A percentile compares a stretch with the other conserved stretches of the same genome.
These are phyloP conservation scores for Globisporangium polare DNA, from an alignment of 352 stramenopile species.

Conservation along the genomic window DNA sequence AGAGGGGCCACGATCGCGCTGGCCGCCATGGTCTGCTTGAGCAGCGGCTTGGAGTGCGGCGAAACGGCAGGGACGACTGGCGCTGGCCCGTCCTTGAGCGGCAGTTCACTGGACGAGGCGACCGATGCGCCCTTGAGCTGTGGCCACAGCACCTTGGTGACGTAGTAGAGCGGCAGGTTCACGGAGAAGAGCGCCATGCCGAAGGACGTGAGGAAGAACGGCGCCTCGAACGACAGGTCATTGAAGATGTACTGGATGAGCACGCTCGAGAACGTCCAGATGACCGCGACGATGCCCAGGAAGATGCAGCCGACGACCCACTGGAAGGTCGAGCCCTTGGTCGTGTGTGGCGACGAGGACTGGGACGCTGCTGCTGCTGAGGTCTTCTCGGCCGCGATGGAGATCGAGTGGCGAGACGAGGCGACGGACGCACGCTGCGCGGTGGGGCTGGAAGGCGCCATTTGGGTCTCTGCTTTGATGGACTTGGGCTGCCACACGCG, in stretches of 20 bases:
- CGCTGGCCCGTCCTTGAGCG: conserved; percentile 20
- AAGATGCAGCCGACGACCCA: conserved; percentile 65
- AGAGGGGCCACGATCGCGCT: conserved; percentile 85
- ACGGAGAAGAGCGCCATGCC: conserved; percentile 73
- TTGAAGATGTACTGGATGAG: conserved; percentile 87
- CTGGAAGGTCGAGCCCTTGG: conserved; percentile 37
- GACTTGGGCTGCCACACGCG: background rate
- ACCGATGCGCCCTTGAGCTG: conserved; percentile 6
- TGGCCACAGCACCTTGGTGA: conserved; percentile 39
- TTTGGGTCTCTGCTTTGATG: background rate
- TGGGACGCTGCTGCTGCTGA: background rate
- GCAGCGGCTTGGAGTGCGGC: conserved; percentile 10
- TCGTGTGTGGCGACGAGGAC: background rate
- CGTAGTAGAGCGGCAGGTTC: conserved; percentile 70
- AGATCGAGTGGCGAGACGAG: conserved; percentile 7
- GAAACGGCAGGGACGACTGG: conserved; percentile 5
- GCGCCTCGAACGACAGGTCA: conserved; percentile 71
- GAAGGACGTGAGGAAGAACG: conserved; percentile 86
- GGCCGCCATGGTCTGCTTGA: conserved; percentile 23
- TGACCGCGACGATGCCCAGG: conserved; percentile 59
- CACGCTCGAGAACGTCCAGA: conserved; percentile 80
- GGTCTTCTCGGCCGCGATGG: background rate
- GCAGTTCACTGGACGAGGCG: conserved; percentile 18
- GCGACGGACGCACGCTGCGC: conserved; percentile 8
- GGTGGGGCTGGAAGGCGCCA: conserved; percentile 6